Conservation (phyloP, 2,329 filamentous ascomycete species). For the Aspergillus fumigatiaffinis region DNA sequence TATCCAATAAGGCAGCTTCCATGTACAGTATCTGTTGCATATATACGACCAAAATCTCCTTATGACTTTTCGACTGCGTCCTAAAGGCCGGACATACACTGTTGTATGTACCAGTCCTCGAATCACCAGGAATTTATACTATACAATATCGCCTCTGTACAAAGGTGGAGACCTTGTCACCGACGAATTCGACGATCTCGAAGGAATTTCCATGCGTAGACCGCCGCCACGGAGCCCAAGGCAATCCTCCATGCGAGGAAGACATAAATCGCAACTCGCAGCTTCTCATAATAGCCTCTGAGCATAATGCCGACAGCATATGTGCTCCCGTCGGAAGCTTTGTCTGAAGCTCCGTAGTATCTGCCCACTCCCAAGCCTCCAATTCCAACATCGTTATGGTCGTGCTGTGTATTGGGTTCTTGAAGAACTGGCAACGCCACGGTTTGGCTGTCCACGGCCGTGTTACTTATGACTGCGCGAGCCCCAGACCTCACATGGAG, state of each 20-base stretch:
- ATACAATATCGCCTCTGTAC: background rate
- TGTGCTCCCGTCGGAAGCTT: constrained; percentile 20
- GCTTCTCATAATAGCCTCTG: constrained; percentile 41
- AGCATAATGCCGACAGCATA: constrained; percentile 42
- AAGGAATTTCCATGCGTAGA: constrained; percentile 28
- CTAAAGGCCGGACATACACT: background rate
- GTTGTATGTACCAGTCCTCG: background rate
- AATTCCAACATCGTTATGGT: constrained; percentile 36
- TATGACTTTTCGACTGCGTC: background rate
- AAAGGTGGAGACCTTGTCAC: background rate
- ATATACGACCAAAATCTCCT: background rate
- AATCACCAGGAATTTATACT: background rate
- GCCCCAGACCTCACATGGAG: constrained; percentile 29
- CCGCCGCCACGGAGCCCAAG: constrained; percentile 26
- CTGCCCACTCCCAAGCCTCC: constrained; percentile 35
- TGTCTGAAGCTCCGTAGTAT: constrained; percentile 27
- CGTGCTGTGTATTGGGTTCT: constrained; percentile 15
- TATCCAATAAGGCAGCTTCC: background rate
- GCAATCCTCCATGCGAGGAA: constrained; percentile 37
- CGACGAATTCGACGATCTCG: constrained; percentile 8
- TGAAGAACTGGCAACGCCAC: constrained; percentile 27
- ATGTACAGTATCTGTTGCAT: background rate
- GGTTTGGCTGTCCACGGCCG: constrained; percentile 31
- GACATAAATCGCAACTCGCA: constrained; percentile 38
- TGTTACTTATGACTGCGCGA: constrained; percentile 23